A percentile compares a stretch with the other conserved stretches of the same genome.
Evolutionary conservation across 73 alveolate species (phyloP).

Genomic region (Uronychia setigera): DNA sequence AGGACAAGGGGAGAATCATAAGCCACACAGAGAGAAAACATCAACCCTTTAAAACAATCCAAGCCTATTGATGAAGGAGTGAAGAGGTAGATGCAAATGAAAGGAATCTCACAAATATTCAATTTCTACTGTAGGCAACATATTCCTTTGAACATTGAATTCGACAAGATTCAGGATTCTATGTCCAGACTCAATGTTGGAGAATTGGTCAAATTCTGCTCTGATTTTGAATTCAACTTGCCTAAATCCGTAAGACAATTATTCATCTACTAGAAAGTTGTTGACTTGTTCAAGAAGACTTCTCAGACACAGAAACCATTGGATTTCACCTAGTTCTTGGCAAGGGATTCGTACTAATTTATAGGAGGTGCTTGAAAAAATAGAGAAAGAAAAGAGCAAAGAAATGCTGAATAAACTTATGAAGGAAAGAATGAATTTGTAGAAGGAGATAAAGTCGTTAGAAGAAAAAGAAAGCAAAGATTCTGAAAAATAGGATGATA

Average conservation of each 20-base stretch:
- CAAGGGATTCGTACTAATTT: conserved; percentile 11
- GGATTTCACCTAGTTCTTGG: conserved; percentile 35
- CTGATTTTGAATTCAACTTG: conserved; percentile 49
- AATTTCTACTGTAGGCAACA: conserved; percentile 57
- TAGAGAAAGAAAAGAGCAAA: neutral
- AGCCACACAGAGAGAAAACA: too few relatives aligned
- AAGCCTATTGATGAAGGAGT: too few relatives aligned
- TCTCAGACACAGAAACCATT: conserved; percentile 45
- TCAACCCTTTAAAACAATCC: neutral
- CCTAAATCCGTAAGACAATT: neutral
- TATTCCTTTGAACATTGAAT: conserved; percentile 38
- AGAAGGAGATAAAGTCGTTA: conserved; percentile 16
- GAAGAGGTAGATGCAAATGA: conserved; percentile 31
- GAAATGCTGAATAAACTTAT: neutral
- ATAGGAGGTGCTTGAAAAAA: conserved; percentile 13
- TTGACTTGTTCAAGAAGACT: conserved; percentile 58
- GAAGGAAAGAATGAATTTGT: neutral
- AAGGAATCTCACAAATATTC: conserved; percentile 58
- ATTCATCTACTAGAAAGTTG: neutral
- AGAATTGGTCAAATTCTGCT: conserved; percentile 61
- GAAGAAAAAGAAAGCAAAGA: neutral
- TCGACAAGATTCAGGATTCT: conserved; percentile 54
- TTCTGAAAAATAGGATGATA: neutral
- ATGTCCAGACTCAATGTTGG: conserved; percentile 57
- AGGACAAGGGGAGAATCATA: neutral